These are phyloP conservation scores for Purshia tridentata DNA, from an alignment of 306 rosid species.

Conservation along the genomic window DNA sequence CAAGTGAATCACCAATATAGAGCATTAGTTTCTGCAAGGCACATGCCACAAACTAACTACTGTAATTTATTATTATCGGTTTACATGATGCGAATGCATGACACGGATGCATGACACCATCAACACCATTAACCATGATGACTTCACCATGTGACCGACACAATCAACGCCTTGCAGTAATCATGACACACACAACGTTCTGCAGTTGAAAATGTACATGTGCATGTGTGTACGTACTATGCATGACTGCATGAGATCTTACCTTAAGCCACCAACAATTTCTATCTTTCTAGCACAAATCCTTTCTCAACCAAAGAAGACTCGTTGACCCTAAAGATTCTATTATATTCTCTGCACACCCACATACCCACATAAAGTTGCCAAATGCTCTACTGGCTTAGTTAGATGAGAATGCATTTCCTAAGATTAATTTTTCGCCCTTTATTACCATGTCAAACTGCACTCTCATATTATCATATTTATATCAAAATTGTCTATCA, in stretches of 20 bases:
- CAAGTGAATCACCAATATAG: constrained; percentile 11
- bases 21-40: constrained; percentile 8
- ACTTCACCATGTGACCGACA: not conserved
- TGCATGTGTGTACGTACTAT: not conserved
- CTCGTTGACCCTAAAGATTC: not conserved
- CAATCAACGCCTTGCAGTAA: not conserved
- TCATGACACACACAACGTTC: not conserved
- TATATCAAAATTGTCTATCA: not conserved
- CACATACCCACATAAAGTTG: not conserved
- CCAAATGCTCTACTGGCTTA: not conserved
- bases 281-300: not conserved
- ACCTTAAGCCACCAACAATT: not conserved
- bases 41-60: not conserved
- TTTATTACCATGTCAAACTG: not conserved
- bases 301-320: not conserved
- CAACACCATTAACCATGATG: not conserved
- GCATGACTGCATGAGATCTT: not conserved
- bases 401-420: constrained; percentile 1
- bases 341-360: not conserved
- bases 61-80: not conserved
- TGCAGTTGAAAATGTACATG: not conserved
- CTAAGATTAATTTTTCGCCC: not conserved
- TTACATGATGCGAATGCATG: not conserved
- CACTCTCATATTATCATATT: not conserved
- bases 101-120: not conserved